phyloP scores from a whole-genome alignment of 371 early-diverging fungal species.

The Mortierella sp. region DNA sequence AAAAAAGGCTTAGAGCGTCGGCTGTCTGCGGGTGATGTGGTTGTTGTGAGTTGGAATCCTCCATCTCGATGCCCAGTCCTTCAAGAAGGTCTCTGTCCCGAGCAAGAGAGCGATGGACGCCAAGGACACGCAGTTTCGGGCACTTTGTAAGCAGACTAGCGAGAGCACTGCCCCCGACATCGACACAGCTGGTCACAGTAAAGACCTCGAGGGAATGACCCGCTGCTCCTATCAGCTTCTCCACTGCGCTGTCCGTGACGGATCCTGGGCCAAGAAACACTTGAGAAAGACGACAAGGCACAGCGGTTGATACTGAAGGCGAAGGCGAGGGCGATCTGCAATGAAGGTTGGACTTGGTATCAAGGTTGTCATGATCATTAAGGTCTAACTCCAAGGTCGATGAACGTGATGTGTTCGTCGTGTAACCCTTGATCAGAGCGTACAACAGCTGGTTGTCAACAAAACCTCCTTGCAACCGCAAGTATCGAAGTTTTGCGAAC shows the following conservation, averaged over 20 bases:
- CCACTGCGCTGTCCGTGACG: constrained; percentile 42
- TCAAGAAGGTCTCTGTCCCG: constrained; percentile 43
- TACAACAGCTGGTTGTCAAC: constrained; percentile 47
- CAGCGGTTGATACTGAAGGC: background rate
- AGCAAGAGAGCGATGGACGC: constrained; percentile 41
- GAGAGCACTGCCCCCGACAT: constrained; percentile 42
- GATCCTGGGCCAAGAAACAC: constrained; percentile 53
- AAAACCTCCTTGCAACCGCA: constrained; percentile 48
- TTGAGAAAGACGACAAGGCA: constrained; percentile 40
- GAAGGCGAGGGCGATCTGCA: no score
- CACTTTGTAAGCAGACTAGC: constrained; percentile 40
- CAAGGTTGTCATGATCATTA: no score
- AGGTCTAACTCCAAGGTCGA: no score
- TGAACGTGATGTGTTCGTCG: background rate
- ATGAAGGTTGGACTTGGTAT: background rate
- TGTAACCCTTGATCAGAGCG: constrained; percentile 34
- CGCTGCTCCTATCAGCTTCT: constrained; percentile 39
- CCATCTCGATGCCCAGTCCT: constrained; percentile 35
- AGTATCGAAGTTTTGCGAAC: constrained; percentile 32
- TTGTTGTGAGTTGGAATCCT: background rate
- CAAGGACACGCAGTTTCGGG: constrained; percentile 38
- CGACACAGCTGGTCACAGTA: constrained; percentile 46
- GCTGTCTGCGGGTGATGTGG: background rate
- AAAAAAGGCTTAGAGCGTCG: no score
- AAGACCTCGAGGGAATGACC: constrained; percentile 44